These are phyloP conservation scores for Colletotrichum liriopes DNA, from an alignment of 2,329 filamentous ascomycete genomes.

Conservation along the genomic window DNA sequence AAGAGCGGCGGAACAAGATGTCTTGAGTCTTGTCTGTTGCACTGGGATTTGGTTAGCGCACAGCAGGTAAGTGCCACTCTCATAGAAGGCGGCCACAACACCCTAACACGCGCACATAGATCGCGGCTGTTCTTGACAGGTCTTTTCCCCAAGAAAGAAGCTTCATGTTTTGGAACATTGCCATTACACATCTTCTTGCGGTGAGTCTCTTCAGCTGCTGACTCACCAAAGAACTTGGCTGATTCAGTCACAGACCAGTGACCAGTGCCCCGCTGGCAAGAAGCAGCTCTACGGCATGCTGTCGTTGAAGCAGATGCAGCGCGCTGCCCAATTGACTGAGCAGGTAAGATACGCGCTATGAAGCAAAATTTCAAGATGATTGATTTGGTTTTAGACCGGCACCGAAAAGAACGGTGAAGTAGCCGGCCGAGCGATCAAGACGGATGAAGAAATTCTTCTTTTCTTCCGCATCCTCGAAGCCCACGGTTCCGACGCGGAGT, in stretches of 20 bases:
- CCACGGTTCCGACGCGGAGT: slow-evolving; percentile 60
- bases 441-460: slow-evolving; percentile 67
- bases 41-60: slow-evolving; percentile 70
- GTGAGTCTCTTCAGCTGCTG: slow-evolving; percentile 54
- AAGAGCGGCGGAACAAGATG: slow-evolving; percentile 59
- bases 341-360: slow-evolving; percentile 52
- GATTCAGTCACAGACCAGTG: slow-evolving; percentile 56
- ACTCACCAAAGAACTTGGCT: neutral
- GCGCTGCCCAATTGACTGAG: slow-evolving; percentile 63
- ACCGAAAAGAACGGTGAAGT: slow-evolving; percentile 24
- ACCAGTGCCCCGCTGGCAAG: slow-evolving; percentile 64
- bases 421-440: slow-evolving; percentile 55
- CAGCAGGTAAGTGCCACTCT: slow-evolving; percentile 63
- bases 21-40: slow-evolving; percentile 67
- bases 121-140: slow-evolving; percentile 68
- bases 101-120: slow-evolving; percentile 54
- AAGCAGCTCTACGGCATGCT: slow-evolving; percentile 67
- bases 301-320: slow-evolving; percentile 66
- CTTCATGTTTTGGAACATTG: slow-evolving; percentile 70
- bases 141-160: slow-evolving; percentile 64
- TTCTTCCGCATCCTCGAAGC: slow-evolving; percentile 64
- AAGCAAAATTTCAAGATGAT: too few relatives aligned
- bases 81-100: neutral
- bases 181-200: slow-evolving; percentile 67
- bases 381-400: slow-evolving; percentile 17